phyloP scores from a whole-genome alignment of 2,329 filamentous ascomycete species.

The Helminthosporium solani region DNA sequence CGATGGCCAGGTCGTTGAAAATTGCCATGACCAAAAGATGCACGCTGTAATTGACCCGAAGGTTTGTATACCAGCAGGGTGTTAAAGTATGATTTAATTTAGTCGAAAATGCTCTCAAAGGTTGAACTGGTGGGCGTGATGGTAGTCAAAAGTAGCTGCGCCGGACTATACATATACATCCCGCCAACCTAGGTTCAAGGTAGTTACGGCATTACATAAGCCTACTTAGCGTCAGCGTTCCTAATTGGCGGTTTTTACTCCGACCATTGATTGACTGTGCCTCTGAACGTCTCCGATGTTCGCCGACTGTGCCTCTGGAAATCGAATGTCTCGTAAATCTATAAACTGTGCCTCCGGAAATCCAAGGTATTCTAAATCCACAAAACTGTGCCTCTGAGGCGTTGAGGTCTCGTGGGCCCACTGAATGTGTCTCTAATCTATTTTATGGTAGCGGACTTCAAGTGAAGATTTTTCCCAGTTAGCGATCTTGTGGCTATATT shows the following conservation, averaged over 20 bases:
- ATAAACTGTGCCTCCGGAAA: too few relatives aligned
- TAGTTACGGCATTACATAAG: neutral
- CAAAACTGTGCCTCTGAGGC: too few relatives aligned
- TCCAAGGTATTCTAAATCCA: too few relatives aligned
- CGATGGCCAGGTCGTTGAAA: constrained; percentile 6
- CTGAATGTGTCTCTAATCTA: neutral
- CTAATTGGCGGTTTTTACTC: neutral
- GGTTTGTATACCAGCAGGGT: neutral
- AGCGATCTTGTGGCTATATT: too few relatives aligned
- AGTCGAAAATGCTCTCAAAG: too few relatives aligned
- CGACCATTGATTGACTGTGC: neutral
- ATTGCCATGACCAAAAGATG: constrained; percentile 3
- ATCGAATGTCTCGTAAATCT: too few relatives aligned
- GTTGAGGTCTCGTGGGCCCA: too few relatives aligned
- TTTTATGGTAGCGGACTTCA: neutral
- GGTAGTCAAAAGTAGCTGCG: neutral
- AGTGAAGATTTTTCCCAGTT: neutral
- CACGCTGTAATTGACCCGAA: neutral
- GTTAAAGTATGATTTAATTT: too few relatives aligned
- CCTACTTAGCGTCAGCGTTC: neutral
- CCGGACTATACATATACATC: neutral
- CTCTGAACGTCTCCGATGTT: neutral
- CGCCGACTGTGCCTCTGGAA: too few relatives aligned
- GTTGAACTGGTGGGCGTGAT: neutral
- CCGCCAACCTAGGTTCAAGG: neutral